Percentiles rank a stretch among this genome's conserved stretches.
Conservation (phyloP, 345 rosid species). For the Clausena lansium region DNA sequence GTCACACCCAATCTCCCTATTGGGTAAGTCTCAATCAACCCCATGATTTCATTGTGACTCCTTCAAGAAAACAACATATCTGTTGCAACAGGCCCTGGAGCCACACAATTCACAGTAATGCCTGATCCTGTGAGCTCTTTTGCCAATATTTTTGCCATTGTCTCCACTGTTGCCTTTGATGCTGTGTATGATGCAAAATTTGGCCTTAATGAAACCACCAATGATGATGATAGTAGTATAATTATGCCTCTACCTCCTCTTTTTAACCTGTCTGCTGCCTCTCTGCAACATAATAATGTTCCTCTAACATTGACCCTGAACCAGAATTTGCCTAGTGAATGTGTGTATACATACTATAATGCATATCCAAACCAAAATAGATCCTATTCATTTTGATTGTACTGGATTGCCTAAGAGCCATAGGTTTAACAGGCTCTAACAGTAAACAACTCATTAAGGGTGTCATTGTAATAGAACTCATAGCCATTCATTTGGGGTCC, state of each 20-base stretch:
- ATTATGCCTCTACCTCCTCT: slow-evolving; percentile 39
- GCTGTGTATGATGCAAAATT: slow-evolving; percentile 36
- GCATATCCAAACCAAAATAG: background rate
- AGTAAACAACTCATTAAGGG: too few relatives aligned
- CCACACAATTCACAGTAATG: slow-evolving; percentile 45
- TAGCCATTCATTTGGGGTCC: too few relatives aligned
- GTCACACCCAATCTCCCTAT: slow-evolving; percentile 30
- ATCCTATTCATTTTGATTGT: too few relatives aligned
- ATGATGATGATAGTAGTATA: slow-evolving; percentile 33
- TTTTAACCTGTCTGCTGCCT: slow-evolving; percentile 34
- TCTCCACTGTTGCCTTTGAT: slow-evolving; percentile 43
- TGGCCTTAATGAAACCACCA: slow-evolving; percentile 27
- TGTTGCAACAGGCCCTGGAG: slow-evolving; percentile 45
- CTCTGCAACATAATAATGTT: slow-evolving; percentile 43
- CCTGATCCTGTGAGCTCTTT: slow-evolving; percentile 42
- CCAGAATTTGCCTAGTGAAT: background rate
- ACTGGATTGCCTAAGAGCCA: too few relatives aligned
- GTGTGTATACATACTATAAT: background rate
- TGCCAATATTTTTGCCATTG: slow-evolving; percentile 48
- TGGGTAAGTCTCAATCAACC: slow-evolving; percentile 30
- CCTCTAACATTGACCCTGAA: slow-evolving; percentile 36
- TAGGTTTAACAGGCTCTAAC: too few relatives aligned
- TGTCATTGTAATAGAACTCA: too few relatives aligned
- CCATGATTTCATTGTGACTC: slow-evolving; percentile 32
- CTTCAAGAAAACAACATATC: slow-evolving; percentile 41